Evolutionary conservation across 345 rosid species (phyloP).

Genomic region (Syzygium aromaticum): DNA sequence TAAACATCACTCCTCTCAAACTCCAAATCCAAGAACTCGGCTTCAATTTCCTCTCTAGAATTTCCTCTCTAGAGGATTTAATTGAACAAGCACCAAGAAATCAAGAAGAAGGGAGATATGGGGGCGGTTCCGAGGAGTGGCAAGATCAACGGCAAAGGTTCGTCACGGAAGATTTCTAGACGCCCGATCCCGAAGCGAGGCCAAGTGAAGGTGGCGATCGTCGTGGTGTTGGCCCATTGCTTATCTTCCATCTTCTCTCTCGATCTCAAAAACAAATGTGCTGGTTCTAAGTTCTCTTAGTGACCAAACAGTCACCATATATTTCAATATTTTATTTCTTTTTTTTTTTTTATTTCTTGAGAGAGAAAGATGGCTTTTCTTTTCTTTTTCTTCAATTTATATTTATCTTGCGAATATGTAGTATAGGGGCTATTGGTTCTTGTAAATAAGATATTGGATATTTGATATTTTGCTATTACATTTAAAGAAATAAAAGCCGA

Average conservation of each 20-base stretch:
- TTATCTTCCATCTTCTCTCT: constrained; percentile 29
- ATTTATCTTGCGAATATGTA: neutral
- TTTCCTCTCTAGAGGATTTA: neutral
- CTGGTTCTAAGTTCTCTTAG: neutral
- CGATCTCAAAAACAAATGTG: neutral
- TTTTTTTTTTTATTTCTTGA: neutral
- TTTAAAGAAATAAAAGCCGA: neutral
- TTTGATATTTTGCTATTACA: neutral
- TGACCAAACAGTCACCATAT: neutral
- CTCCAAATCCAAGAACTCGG: neutral
- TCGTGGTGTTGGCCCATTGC: constrained; percentile 29
- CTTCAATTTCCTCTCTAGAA: neutral
- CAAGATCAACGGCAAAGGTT: neutral
- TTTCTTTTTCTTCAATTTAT: neutral
- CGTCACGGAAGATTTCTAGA: neutral
- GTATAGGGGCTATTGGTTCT: neutral
- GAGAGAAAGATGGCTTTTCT: neutral
- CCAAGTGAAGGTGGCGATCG: constrained; percentile 29
- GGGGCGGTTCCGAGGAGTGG: neutral
- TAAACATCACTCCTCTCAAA: neutral
- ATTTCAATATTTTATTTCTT: neutral
- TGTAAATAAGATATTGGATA: neutral
- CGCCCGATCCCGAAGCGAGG: constrained; percentile 47
- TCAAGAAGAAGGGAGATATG: neutral
- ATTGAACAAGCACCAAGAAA: neutral